Conservation (phyloP, 1,284 basidiomycete species). For the Ustilago tritici region DNA sequence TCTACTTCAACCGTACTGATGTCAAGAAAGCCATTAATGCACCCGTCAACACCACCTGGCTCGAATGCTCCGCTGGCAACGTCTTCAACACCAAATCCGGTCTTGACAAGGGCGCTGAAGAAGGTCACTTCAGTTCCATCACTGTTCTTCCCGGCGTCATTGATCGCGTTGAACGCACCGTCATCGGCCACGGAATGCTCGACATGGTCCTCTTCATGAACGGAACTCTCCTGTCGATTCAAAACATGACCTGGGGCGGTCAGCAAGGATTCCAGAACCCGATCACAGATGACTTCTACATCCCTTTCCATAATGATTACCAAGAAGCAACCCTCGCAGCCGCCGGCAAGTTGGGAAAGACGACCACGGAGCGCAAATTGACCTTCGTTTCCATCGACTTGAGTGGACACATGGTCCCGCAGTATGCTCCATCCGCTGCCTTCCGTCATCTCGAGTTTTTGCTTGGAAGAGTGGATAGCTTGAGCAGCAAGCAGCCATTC, state of each 20-base stretch:
- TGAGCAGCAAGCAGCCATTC: constrained; percentile 28
- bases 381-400: constrained; percentile 54
- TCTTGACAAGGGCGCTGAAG: constrained; percentile 29
- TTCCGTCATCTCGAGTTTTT: constrained; percentile 62
- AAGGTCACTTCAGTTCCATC: constrained; percentile 19
- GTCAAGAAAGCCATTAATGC: constrained; percentile 64
- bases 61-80: constrained; percentile 37
- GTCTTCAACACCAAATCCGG: constrained; percentile 49
- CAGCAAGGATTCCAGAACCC: constrained; percentile 61
- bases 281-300: constrained; percentile 48
- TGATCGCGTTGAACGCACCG: constrained; percentile 51
- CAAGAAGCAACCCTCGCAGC: constrained; percentile 30
- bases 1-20: constrained; percentile 52
- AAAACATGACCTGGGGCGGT: constrained; percentile 67
- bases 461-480: constrained; percentile 54
- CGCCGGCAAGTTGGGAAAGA: constrained; percentile 39
- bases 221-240: constrained; percentile 58
- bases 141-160: constrained; percentile 57
- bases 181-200: constrained; percentile 62
- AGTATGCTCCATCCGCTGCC: constrained; percentile 58
- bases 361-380: constrained; percentile 58
- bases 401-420: constrained; percentile 62
- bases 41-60: constrained; percentile 44
- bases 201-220: constrained; percentile 62
- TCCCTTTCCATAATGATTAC: constrained; percentile 30